Conservation (phyloP, 2,329 filamentous ascomycete species). For the Ophiostoma triangulosporum region DNA sequence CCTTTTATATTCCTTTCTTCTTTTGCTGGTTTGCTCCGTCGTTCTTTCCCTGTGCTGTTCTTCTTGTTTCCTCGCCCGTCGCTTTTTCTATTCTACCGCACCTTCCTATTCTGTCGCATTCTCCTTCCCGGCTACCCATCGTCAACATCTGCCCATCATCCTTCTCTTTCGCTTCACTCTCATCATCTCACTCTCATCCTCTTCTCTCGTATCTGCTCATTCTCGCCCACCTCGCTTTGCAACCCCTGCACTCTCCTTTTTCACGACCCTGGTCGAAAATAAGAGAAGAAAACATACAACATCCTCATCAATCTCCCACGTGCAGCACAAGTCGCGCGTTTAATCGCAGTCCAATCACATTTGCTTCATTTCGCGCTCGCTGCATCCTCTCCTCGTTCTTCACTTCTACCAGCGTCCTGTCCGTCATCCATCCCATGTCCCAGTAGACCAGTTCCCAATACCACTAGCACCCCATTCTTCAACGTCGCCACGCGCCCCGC, state of each 20-base stretch:
- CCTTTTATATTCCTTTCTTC: not conserved
- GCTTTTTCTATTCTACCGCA: not conserved
- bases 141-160: not conserved
- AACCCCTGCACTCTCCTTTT: not conserved
- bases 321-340: not conserved
- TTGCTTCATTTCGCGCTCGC: not conserved
- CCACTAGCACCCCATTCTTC: not conserved
- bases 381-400: not conserved
- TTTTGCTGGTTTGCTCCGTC: not conserved
- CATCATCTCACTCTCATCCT: not conserved
- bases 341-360: not conserved
- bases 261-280: not conserved
- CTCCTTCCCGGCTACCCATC: not conserved
- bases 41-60: not conserved
- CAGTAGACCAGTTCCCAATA: not conserved
- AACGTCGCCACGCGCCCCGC: not conserved
- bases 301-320: not conserved
- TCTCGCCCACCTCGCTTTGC: too few relatives aligned
- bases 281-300: not conserved
- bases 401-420: not conserved
- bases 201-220: not conserved
- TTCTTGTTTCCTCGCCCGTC: not conserved
- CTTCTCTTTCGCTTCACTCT: not conserved
- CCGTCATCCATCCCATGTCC: too few relatives aligned
- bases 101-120: too few relatives aligned